A percentile compares a stretch with the other conserved stretches of the same genome.
Conservation (phyloP, 768 basidiomycete species). For the Pulveroboletus sp. region DNA sequence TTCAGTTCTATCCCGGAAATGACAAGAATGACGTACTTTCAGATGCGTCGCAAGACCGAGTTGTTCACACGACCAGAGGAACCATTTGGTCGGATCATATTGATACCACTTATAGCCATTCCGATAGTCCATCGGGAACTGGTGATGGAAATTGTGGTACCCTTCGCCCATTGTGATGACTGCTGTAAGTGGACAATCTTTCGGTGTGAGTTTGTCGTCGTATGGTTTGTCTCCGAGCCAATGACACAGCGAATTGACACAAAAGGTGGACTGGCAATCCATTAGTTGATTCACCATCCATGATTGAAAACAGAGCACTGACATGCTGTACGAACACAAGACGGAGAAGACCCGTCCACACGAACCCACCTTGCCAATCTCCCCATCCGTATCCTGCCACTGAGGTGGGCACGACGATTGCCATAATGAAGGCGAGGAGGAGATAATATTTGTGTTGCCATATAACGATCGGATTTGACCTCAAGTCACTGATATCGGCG, state of each 20-base stretch:
- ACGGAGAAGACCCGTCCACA: conserved; percentile 41
- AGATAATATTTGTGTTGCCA: conserved; percentile 85
- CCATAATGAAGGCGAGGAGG: conserved; percentile 59
- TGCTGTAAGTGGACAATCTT: conserved; percentile 82
- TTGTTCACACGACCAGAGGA: conserved; percentile 45
- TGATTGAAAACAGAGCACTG: conserved; percentile 27
- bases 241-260: conserved; percentile 90
- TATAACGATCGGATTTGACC: conserved; percentile 66
- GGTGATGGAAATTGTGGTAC: conserved; percentile 96
- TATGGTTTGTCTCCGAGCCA: conserved; percentile 89
- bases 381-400: conserved; percentile 21
- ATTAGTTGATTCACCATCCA: not conserved
- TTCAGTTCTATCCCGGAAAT: not conserved
- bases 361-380: conserved; percentile 25
- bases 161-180: conserved; percentile 91
- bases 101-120: conserved; percentile 87
- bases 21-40: conserved; percentile 31
- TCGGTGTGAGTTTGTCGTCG: conserved; percentile 90
- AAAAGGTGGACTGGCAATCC: conserved; percentile 78
- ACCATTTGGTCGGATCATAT: conserved; percentile 91
- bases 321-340: conserved; percentile 82
- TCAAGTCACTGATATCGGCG: conserved; percentile 80
- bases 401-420: conserved; percentile 60
- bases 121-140: conserved; percentile 92
- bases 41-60: conserved; percentile 50